Evolutionary conservation across 140 eudicot species (phyloP), one percentile per base, ranked within the genome.

Genomic region (Ambrosia hybrid): DNA sequence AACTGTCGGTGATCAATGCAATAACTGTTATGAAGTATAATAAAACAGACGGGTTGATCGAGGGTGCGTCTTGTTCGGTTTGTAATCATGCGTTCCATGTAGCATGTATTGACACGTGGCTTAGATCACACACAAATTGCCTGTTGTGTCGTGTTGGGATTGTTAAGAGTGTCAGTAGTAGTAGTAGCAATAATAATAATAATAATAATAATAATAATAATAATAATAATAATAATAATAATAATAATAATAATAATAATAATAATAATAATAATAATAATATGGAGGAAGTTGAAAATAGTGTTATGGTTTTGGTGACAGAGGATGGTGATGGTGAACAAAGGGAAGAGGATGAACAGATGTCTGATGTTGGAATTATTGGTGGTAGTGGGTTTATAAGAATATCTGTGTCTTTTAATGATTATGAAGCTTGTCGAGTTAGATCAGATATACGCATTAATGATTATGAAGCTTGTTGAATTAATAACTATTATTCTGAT

Each of bases 71-170:
- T 30, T 93, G 98, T 61, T 84, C 97, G 10, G 93, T 93, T 72
- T 93, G 98, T 65, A 84, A 72, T 67, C 98, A 93, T 77, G 97
- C 93, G 21, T 93, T 93, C 70, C 98, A 93, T 46, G 36, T 93
- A 2, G 79, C 95, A 9, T 93, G 98, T 82, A 87, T 93, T 55
- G 98, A 93, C 76, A 90, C 97, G 4, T 93, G 98, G 98, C 93
- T 93, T 6, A 51, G 76, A 38, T 90, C 97, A 16, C 98, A 93
- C 86, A 90, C 87, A 0, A 93, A 85, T 80, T 93, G 98, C 74
- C 98, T 96, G 21, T 39, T 89, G 71, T 93, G 98, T 75, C 87
- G 98, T 0, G 93, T 93, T 11, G 87, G 89, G 3, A 84, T 92
- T 51, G 79, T 85, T 8, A 81, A 33, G 56, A 63, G 14, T 49